phyloP scores from a whole-genome alignment of 2,329 filamentous ascomycete species.

The Pestalotiopsis fici region DNA sequence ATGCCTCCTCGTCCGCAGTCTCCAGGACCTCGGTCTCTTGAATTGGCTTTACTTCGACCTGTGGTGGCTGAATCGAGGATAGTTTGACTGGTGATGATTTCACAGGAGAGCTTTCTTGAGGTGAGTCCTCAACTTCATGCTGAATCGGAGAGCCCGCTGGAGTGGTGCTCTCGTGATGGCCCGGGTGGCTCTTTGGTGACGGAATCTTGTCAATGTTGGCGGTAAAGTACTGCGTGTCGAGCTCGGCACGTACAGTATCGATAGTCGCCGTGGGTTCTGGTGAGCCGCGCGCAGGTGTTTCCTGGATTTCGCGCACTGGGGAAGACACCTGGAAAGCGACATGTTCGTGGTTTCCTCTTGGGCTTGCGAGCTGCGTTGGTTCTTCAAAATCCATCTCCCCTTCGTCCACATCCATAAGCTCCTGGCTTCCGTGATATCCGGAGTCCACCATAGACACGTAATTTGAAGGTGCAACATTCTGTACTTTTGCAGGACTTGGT shows the following conservation, averaged over 20 bases:
- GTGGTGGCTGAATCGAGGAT: background rate
- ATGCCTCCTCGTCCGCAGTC: slow-evolving; percentile 24
- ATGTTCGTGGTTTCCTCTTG: slow-evolving; percentile 18
- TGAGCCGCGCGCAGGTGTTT: slow-evolving; percentile 19
- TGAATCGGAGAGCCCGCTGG: slow-evolving; percentile 29
- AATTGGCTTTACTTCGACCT: slow-evolving; percentile 10
- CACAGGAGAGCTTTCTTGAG: slow-evolving; percentile 9
- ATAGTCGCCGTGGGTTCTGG: slow-evolving; percentile 18
- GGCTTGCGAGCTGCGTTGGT: slow-evolving; percentile 22
- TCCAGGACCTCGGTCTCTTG: slow-evolving; percentile 22
- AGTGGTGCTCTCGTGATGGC: slow-evolving; percentile 29
- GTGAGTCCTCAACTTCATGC: background rate
- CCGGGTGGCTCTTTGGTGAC: slow-evolving; percentile 17
- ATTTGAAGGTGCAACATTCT: slow-evolving; percentile 16
- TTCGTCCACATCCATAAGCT: slow-evolving; percentile 45
- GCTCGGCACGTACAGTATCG: slow-evolving; percentile 19
- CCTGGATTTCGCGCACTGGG: slow-evolving; percentile 13
- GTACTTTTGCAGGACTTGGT: slow-evolving; percentile 16
- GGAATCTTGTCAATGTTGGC: slow-evolving; percentile 19
- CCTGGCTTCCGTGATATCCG: slow-evolving; percentile 72
- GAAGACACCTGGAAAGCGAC: slow-evolving; percentile 19
- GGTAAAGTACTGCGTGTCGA: slow-evolving; percentile 27
- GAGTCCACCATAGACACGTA: slow-evolving; percentile 57
- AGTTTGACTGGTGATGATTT: slow-evolving; percentile 18
- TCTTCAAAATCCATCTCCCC: slow-evolving; percentile 18